Base-by-base conservation (phyloP, 441 rosid genomes). In the Macaranga tanarius region DNA sequence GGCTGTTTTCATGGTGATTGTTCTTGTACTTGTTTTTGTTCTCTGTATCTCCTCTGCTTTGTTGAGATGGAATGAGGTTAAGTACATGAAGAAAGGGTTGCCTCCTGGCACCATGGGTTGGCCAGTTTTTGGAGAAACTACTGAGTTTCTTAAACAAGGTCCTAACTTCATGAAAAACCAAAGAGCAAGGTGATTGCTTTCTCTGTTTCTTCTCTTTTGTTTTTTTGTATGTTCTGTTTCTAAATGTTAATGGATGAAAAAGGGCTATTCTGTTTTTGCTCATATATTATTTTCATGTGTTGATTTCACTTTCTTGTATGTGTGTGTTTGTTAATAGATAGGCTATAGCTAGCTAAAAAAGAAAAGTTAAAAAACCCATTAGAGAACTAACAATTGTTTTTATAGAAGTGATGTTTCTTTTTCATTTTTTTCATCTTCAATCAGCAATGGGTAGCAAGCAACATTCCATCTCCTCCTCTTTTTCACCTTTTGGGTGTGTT, bases 51-150 rank as follows among this genome's bases (percentile, higher is more conserved):
- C 87, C 69, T 79, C 89, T 80, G 86, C 88, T 81, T 71, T 95
- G 77, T 72, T 92, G 79, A 85, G 84, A 76, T 91, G 98, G 96
- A 92, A 91, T 77, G 90, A 91, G 69, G 75, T 95, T 63, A 80
- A 89, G n/a, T 91, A 86, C 79, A 84, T 85, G 70, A 88, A 84
- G 83, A 89, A 88, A 80, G 92, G 97, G 34, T 85, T 92, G 44
- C 98, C 99, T 75, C 95, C 95, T 5, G 99, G 98, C 5, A 92
- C 96, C 54, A 93, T 93, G 98, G 98, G 98, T 13, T 94, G 97
- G 98, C 97, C 98, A 0, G 76, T 94, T 80, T 87, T 90, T 74
- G 98, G 97, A 0, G 98, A 94, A 79, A 94, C 98, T 70, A 87
- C 96, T 8, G 96, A 92, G 79, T 94, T 94, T 73, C 93, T 95